Evolutionary conservation across 345 rosid genomes (phyloP), one percentile per base, ranked within the genome.

Genomic region (Raphanus raphanistrum): DNA sequence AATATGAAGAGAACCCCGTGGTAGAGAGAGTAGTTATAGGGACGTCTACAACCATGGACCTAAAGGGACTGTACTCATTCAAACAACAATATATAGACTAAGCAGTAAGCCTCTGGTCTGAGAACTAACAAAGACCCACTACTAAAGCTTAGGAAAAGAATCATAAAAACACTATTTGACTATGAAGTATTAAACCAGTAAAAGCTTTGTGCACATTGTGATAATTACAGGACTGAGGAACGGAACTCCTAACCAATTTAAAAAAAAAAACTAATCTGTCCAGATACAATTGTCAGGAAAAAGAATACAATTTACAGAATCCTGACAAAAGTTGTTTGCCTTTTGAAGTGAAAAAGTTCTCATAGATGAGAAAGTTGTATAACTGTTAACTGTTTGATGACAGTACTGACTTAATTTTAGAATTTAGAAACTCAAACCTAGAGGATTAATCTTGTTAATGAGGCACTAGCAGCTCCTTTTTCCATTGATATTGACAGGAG

Each of bases 251-350:
- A 86, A 92, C 90, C 97, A 90, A 91, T 89, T 86, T 28, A 79
- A 87, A 89, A 88, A 84, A 89, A 88, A 85, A 90, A 66, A 84
- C 94, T 90, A 91, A 74, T 86, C 89, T 87, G 75, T 64, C 79
- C 70, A 86, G 88, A 86, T 82, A 92, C 85, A 87, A 77, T 88
- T 87, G 90, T 84, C 97, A 85, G 92, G 93, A 52, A 73, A 85
- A 92, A 13, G 84, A 87, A 83, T 90, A 90, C 88, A 92, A 85
- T 94, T 84, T 89, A 90, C 88, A 88, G 82, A 81, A 84, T 88
- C 97, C 97, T 86, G 90, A 81, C 59, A 80, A 79, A 79, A 83
- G 58, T 77, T 75, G 82, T 72, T 77, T 27, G 79, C 80, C 75
- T 82, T 82, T 76, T 72, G 81, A 79, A 80, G 67, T 73, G 81